Evolutionary conservation across 2,329 filamentous ascomycete genomes (phyloP), one percentile per base, ranked within the genome.

Genomic region (Aspergillus floridensis): DNA sequence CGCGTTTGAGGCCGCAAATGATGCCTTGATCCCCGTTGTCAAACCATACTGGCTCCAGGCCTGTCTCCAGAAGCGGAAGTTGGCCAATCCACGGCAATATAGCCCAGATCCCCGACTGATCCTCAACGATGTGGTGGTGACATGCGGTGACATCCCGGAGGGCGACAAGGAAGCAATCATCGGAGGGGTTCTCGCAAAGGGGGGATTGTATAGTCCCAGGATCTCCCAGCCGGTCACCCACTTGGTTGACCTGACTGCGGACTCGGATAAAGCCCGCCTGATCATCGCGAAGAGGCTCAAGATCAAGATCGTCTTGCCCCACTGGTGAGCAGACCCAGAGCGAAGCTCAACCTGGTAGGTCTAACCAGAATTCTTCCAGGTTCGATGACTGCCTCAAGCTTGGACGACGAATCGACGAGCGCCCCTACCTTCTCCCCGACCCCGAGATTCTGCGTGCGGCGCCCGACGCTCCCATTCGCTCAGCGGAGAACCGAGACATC

Each of bases 311-410:
- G 91, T 99, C 19, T 81, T 99, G 55, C 95, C 95, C 41, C 95
- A 98, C 72, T 98, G 95, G 91, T 92, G 78, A 69, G 61, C 2
- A 5, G 29, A 11, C 19, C 46, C 4, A 16, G 26, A 16, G 8
- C 55, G 16, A 56, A 5, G 2, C n/a, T 19, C 44, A 32, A 44
- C 29, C 8, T 51, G 41, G 48, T 48, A 61, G 53, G 68, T 76
- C 63, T 52, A 24, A 63, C 61, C n/a, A n/a, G 12, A 48, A 41
- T 29, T 21, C 24, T 47, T 46, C 29, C 63, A 93, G 90, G 92
- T 97, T 99, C 71, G 93, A 98, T 68, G 93, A 97, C 73, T 99
- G 95, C 76, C 85, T 99, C 66, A 95, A 91, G 75, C 85, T 99
- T 29, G 93, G 93, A 53, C 93, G 92, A 75, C 87, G 91, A 60